phyloP scores from a whole-genome alignment of 805 yeast species.

The Suhomyces vadensis region DNA sequence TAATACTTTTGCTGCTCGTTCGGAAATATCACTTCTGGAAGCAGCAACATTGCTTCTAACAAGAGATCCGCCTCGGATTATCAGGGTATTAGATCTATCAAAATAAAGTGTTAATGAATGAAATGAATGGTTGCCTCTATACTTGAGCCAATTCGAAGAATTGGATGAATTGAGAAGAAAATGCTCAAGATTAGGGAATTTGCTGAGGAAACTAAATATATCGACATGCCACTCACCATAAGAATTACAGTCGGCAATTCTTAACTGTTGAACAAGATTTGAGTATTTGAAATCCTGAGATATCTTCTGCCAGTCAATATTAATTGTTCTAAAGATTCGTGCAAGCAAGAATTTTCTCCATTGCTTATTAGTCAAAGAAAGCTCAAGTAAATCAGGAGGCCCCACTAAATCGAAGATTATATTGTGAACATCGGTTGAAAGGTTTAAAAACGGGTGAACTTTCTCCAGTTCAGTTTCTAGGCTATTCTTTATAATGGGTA shows the following conservation, averaged over 20 bases:
- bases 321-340: slow-evolving; percentile 22
- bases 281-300: slow-evolving; percentile 13
- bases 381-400: slow-evolving; percentile 13
- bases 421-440: slow-evolving; percentile 3
- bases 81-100: slow-evolving; percentile 20
- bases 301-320: slow-evolving; percentile 29
- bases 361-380: slow-evolving; percentile 17
- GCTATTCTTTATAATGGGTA: too few species aligned
- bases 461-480: too few species aligned
- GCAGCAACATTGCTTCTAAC: background rate
- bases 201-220: slow-evolving; percentile 20
- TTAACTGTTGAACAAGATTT: slow-evolving; percentile 22
- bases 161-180: slow-evolving; percentile 33
- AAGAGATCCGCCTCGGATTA: slow-evolving; percentile 5
- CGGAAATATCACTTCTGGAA: background rate
- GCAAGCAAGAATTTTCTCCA: slow-evolving; percentile 21
- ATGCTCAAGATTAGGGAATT: slow-evolving; percentile 23
- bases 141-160: slow-evolving; percentile 45
- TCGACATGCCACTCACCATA: slow-evolving; percentile 41
- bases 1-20: background rate
- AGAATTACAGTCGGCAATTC: slow-evolving; percentile 31
- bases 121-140: slow-evolving; percentile 24
- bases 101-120: slow-evolving; percentile 27
- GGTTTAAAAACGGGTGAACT: slow-evolving; percentile 2
- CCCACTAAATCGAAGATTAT: slow-evolving; percentile 8